phyloP scores from a whole-genome alignment of 148 eudicot species.

The Camellia sinensis region DNA sequence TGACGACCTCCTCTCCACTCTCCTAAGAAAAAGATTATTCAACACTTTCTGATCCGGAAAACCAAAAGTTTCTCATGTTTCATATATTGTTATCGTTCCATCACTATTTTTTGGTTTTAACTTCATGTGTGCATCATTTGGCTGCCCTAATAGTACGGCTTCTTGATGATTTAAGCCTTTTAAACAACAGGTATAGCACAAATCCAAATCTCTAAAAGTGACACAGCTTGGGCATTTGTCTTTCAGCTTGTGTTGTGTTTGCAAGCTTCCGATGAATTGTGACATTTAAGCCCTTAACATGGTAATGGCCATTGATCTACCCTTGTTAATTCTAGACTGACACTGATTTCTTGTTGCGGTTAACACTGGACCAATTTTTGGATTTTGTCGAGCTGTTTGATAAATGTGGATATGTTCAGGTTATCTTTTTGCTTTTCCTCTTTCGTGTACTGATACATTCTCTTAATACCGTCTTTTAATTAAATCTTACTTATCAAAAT shows the following conservation, averaged over 20 bases:
- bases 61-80: not conserved
- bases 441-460: too few relatives aligned
- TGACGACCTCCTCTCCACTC: too few relatives aligned
- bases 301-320: not conserved
- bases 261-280: not conserved
- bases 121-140: not conserved
- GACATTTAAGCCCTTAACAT: not conserved
- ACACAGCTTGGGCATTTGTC: not conserved
- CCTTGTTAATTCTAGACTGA: not conserved
- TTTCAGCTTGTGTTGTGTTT: not conserved
- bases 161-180: conserved; percentile 1
- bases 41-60: too few relatives aligned
- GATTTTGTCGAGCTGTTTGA: too few relatives aligned
- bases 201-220: not conserved
- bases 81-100: not conserved
- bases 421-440: too few relatives aligned
- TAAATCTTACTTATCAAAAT: too few relatives aligned
- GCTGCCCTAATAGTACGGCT: not conserved
- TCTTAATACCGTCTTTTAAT: too few relatives aligned
- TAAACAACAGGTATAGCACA: not conserved
- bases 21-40: too few relatives aligned
- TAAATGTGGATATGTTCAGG: too few relatives aligned
- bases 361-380: not conserved
- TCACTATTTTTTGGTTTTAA: not conserved
- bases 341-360: not conserved